These are phyloP conservation scores for Suillus subalutaceus DNA, from an alignment of 768 basidiomycete species.

Conservation along the genomic window DNA sequence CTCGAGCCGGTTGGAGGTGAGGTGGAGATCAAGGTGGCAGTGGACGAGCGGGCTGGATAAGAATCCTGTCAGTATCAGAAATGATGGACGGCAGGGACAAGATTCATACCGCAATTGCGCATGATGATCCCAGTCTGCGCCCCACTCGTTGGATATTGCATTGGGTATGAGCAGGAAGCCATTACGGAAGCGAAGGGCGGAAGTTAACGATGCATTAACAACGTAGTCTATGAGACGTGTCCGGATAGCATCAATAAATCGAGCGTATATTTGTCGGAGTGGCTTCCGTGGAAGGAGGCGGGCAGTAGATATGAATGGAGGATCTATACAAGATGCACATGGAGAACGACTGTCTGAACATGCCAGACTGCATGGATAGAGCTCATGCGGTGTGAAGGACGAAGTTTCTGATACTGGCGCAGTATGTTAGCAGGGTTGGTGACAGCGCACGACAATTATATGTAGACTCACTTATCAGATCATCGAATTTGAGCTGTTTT, in stretches of 20 bases:
- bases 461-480: constrained; percentile 50
- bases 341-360: constrained; percentile 44
- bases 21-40: constrained; percentile 60
- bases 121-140: constrained; percentile 62
- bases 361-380: constrained; percentile 57
- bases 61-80: constrained; percentile 16
- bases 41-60: constrained; percentile 56
- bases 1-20: constrained; percentile 50
- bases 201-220: constrained; percentile 44
- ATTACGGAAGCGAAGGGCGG: constrained; percentile 53
- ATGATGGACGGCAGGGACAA: background rate
- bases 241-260: constrained; percentile 69
- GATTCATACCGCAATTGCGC: constrained; percentile 46
- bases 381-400: constrained; percentile 47
- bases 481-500: constrained; percentile 46
- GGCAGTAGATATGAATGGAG: constrained; percentile 32
- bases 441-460: constrained; percentile 9
- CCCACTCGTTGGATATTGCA: constrained; percentile 58
- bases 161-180: constrained; percentile 64
- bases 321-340: constrained; percentile 39
- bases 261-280: constrained; percentile 42
- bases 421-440: constrained; percentile 7
- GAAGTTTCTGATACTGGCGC: constrained; percentile 44
- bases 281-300: constrained; percentile 49
- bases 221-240: constrained; percentile 54